Evolutionary conservation across 2,329 filamentous ascomycete species (phyloP).

Genomic region (Cadophora gregata): DNA sequence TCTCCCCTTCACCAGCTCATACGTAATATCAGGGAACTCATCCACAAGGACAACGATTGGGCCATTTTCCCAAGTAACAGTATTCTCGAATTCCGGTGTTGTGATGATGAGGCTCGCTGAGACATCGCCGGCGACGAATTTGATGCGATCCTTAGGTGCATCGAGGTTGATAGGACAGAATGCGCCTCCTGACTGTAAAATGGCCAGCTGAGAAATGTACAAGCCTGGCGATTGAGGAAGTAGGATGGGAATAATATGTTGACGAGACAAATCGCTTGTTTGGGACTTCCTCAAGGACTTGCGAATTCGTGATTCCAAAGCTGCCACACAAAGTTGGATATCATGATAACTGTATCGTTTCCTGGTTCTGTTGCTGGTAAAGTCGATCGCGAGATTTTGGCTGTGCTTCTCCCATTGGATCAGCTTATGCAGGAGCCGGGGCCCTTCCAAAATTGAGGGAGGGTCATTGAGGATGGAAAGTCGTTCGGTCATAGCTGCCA

Average conservation of each 20-base stretch:
- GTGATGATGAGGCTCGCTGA: constrained; percentile 72
- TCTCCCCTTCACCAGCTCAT: not conserved
- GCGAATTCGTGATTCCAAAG: constrained; percentile 30
- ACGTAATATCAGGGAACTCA: constrained; percentile 37
- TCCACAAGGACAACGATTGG: constrained; percentile 50
- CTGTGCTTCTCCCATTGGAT: constrained; percentile 53
- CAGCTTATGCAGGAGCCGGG: constrained; percentile 65
- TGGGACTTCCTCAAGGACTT: constrained; percentile 13
- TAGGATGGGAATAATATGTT: constrained; percentile 73
- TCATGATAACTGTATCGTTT: constrained; percentile 41
- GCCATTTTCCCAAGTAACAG: constrained; percentile 47
- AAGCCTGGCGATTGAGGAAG: constrained; percentile 78
- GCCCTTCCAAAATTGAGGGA: constrained; percentile 59
- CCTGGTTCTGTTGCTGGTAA: constrained; percentile 54
- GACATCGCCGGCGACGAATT: constrained; percentile 82
- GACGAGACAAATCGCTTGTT: constrained; percentile 27
- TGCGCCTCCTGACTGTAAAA: constrained; percentile 80
- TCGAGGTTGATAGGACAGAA: constrained; percentile 87
- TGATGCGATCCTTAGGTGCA: constrained; percentile 75
- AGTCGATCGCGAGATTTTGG: constrained; percentile 65
- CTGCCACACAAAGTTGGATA: constrained; percentile 50
- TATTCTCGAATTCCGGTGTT: constrained; percentile 52
- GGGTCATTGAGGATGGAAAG: constrained; percentile 64
- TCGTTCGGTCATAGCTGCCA: constrained; percentile 34
- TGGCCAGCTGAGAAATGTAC: constrained; percentile 78